phyloP scores from a whole-genome alignment of 176 grass and related monocot species.

The Eremochloa ophiuroides region DNA sequence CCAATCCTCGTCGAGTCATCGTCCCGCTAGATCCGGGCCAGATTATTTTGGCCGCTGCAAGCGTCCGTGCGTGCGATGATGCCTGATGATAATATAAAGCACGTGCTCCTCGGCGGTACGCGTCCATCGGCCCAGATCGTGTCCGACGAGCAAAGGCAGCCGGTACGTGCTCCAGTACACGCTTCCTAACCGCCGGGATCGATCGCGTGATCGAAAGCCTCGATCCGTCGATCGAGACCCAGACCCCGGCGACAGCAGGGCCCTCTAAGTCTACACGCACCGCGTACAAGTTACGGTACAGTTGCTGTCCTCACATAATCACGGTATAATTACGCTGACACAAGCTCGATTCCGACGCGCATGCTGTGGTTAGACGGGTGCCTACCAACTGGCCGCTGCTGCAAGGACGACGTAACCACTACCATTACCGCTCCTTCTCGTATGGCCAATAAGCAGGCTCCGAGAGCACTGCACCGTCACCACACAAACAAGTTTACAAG shows the following conservation, averaged over 20 bases:
- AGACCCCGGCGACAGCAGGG: slow-evolving; percentile 4
- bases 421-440: not conserved
- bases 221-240: no score
- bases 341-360: not conserved
- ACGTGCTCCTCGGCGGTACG: not conserved
- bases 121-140: no score
- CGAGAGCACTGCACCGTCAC: not conserved
- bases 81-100: not conserved
- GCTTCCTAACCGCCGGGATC: slow-evolving; percentile 8
- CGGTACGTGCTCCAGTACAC: no score
- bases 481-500: slow-evolving; percentile 32
- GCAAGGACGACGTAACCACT: slow-evolving; percentile 30
- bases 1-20: no score
- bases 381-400: not conserved
- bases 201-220: not conserved
- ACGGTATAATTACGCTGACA: not conserved
- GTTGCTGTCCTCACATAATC: not conserved
- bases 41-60: not conserved
- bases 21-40: no score
- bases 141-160: no score
- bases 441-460: not conserved
- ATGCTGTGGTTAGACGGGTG: not conserved
- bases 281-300: not conserved
- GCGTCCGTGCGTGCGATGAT: not conserved
- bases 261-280: not conserved